Evolutionary conservation across 2,329 filamentous ascomycete genomes (phyloP), one percentile per base, ranked within the genome.

Genomic region (Aspergillus jensenii): DNA sequence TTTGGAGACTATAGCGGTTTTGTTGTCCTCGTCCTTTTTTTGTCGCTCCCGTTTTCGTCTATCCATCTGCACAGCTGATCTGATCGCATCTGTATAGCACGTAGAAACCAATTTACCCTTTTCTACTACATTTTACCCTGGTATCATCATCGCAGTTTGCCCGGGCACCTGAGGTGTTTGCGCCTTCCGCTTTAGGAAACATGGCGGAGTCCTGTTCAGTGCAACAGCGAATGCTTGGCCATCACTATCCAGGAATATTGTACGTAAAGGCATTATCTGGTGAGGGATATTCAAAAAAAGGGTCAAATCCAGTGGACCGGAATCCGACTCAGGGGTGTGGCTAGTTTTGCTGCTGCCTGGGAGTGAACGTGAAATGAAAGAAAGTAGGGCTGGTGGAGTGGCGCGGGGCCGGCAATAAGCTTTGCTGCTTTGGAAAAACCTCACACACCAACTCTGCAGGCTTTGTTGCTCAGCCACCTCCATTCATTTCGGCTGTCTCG

Each of bases 381-480:
- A 31, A 31, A 31, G 27, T 31, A 31, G 27, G 27, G 27, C 27
- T 31, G 27, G 27, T 31, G 27, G 27, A 9, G 27, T 31, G 27
- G 27, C 27, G 27, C 27, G 27, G 27, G 27, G 8, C 27, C 27
- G 27, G 23, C 39, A 44, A 53, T 58, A 58, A 58, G 55, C 55
- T 53, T 58, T 52, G 40, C 45, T 48, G 52, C 46, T 46, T 40
- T 48, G 52, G 25, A 25, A 56, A 50, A 27, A 41, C 25, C 14
- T 41, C 50, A 25, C 27, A 31, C 27, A 31, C 27, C 27, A 31
- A 31, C 9, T 31, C 48, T 41, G 33, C 33, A 11, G 6, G 37
- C 3, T 46, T 19, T 48, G 2, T 56, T 56, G 55, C 58, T 60
- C 58, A 60, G 59, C 59, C 59, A 60, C 59, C 50, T 59, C 50